A percentile compares a stretch with the other conserved stretches of the same genome.
Evolutionary conservation across 169 alveolate species (phyloP).

Genomic region (Toxoplasma gondii): DNA sequence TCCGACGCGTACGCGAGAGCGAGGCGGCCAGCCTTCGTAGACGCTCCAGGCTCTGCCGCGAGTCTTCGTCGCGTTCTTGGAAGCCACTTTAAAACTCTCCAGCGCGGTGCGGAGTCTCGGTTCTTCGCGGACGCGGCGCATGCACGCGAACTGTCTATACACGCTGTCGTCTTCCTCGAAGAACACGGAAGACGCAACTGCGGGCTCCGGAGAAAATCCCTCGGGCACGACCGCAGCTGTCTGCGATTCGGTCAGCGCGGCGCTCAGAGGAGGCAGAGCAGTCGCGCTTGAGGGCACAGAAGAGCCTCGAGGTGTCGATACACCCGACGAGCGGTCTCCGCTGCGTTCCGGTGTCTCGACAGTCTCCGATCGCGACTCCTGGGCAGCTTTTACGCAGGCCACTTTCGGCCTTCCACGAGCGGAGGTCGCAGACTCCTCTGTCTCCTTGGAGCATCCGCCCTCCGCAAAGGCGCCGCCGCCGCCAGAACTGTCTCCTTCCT

Average conservation of each 20-base stretch:
- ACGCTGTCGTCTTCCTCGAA: not conserved
- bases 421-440: too few relatives aligned
- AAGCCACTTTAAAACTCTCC: not conserved
- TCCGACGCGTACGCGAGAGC: slow-evolving; percentile 28
- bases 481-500: not conserved
- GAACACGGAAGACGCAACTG: not conserved
- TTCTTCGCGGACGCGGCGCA: not conserved
- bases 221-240: too few relatives aligned
- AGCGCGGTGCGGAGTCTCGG: not conserved
- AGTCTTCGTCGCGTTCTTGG: not conserved
- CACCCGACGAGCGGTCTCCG: not conserved
- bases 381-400: not conserved
- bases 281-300: not conserved
- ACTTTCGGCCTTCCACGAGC: not conserved
- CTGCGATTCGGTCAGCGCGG: too few relatives aligned
- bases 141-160: not conserved
- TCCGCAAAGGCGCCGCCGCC: too few relatives aligned
- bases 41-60: slow-evolving; percentile 28
- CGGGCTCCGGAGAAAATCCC: not conserved
- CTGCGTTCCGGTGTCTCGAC: not conserved
- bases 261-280: too few relatives aligned
- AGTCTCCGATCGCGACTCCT: not conserved
- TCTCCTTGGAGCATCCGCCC: too few relatives aligned
- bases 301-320: not conserved
- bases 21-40: slow-evolving; percentile 51